These are phyloP conservation scores for Brasenia schreberi DNA, from an alignment of 164 flowering plant genomes.

Conservation along the genomic window DNA sequence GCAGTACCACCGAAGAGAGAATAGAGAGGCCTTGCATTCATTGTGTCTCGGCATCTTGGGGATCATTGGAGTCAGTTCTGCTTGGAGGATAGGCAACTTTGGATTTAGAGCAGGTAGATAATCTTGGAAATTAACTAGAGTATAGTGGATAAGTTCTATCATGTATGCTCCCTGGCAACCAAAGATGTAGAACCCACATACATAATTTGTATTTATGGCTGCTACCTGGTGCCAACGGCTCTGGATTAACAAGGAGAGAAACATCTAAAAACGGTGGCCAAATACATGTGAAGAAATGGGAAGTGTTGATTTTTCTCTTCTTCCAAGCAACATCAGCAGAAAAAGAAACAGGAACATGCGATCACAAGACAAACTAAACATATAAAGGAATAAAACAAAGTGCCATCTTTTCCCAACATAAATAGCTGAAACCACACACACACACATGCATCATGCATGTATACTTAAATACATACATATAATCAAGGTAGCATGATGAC, in stretches of 20 bases:
- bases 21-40: too few species aligned
- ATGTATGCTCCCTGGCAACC: not conserved
- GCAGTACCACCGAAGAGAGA: too few species aligned
- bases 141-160: too few species aligned
- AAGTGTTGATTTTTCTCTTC: not conserved
- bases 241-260: slow-evolving; percentile 18
- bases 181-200: slow-evolving; percentile 7
- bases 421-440: too few species aligned
- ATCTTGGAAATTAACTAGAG: not conserved
- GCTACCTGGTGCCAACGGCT: slow-evolving; percentile 68
- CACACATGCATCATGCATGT: too few species aligned
- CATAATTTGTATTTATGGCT: slow-evolving; percentile 74
- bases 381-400: not conserved
- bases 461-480: too few species aligned
- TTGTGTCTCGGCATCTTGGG: not conserved
- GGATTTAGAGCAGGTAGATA: not conserved
- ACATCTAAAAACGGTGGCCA: not conserved
- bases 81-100: not conserved
- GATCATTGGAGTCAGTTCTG: not conserved
- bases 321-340: too few species aligned
- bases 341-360: not conserved
- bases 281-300: not conserved
- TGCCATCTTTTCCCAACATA: too few species aligned
- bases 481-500: too few species aligned
- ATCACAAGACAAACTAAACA: not conserved